Base-by-base conservation (phyloP, 768 basidiomycete species). In the Phylloporus rhodoxanthus region DNA sequence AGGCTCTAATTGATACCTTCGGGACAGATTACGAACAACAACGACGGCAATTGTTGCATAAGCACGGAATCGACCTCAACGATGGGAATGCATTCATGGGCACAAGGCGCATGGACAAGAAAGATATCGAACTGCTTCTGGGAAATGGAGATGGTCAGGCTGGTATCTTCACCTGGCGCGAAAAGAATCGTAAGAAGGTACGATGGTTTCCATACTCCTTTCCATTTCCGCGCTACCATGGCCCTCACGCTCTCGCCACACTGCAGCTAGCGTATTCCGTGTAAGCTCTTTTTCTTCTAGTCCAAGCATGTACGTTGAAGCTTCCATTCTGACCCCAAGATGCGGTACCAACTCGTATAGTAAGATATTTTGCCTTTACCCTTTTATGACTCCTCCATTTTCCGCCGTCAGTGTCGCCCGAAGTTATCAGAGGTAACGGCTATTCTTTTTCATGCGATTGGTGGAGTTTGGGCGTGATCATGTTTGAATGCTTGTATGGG, bases 401-500 rank as follows among this genome's bases (percentile, higher is more conserved):
- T 50, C 50, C 56, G 28, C 52, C 53, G 47, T 40, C 55, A 91
- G 90, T 91, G 88, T 90, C 87, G 8, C 90, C 89, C 37, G 89
- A 91, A 67, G 90, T 91, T 40, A 90, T 92, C 63, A 81, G 88
- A 58, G 87, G 88, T 19, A 87, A 90, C 63, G 94, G 93, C 21
- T 97, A 98, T 69, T 82, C 86, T 33, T 94, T 89, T 70, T 88
- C 86, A 30, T 95, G 92, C 65, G 95, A 98, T 64, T 98, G 93
- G 93, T 99, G 95, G 95, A 91, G 88, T 70, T 78, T 97, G 40
- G 94, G 93, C 11, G 87, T 96, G 47, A 97, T 99, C 66, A 89
- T 92, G 84, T 97, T 86, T 62, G 93, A 97, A 68, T 92, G 90
- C 65, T 74, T 96, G 66, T 94, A 92, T 61, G 90, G 88, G 87